Base-by-base conservation (phyloP, 75 land plant species). In the Pseudotsuga menziesii region DNA sequence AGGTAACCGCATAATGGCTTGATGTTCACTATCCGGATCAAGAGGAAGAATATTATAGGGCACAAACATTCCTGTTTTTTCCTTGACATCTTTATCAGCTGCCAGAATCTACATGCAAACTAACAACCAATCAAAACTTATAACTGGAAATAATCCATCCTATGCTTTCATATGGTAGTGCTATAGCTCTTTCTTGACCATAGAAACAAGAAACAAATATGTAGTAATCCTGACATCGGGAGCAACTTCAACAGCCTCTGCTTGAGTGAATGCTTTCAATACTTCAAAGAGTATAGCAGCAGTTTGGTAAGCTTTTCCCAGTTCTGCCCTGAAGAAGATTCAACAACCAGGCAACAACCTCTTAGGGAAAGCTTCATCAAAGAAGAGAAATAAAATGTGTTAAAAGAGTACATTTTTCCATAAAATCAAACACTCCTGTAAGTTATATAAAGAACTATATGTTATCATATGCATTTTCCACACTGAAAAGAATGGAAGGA, bases 261-360 rank as follows among this genome's bases (percentile, higher is more conserved):
- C 66, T n/a, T 75, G 76, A 72, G 74, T 82, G 35, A 85, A 83
- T 56, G 83, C 81, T 36, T 71, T 70, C 56, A 85, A 74, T 26
- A 85, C 87, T 66, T 85, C 87, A 67, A 85, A 85, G 8, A 85
- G 81, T 57, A 85, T 80, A 41, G 79, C 77, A 35, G 87, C 87
- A 3, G 87, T 85, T 57, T 85, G 83, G 44, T 85, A 85, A n/a
- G 84, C 80, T 57, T 72, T 82, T 20, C 83, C 87, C 55, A 85
- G 66, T 48, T 78, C 77, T 20, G 87, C 84, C 16, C 87, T 85
- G 80, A 25, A 77, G 56, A 56, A 56, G 57, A 56, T 56, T 9
- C 57, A 29, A 29, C 32, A 29, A 29, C 32, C 32, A 29, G 32
- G 32, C 0, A 29, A 29, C 32, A 29, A 29, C 32, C 32, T 29